Base-by-base conservation (phyloP, 768 basidiomycete species). In the Agrocybe pediades region DNA sequence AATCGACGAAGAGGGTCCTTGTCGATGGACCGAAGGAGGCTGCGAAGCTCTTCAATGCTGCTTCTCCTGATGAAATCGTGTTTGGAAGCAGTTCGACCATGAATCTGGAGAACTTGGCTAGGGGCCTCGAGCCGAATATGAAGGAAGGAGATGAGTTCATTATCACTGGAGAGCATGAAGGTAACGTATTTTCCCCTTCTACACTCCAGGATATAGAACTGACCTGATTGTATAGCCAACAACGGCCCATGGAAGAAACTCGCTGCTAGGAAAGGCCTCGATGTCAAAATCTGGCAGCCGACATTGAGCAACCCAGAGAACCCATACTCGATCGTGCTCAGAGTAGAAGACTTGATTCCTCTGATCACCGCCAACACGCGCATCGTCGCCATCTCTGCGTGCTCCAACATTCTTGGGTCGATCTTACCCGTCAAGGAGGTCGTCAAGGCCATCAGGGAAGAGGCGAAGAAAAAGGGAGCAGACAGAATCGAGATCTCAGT, bases 141-240 rank as follows among this genome's bases (percentile, higher is more conserved):
- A 63, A 76, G 29, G 55, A 70, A 0, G 86, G 81, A 3, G 90
- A 91, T 53, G 90, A 92, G 67, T 83, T 92, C 51, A 83, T 93
- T 49, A 65, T 91, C n/a, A 88, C 87, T 0, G 82, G 80, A 1
- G 90, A 92, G 63, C 90, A 93, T 57, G 90, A 93, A 76, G 83
- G 88, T 90, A 29, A 5, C 30, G 6, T 16, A 33, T 29, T 36
- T 39, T 29, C 25, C 44, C 23, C 3, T 4, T 20, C 9, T 13
- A 21, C 39, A 39, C 1, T 23, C 19, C n/a, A n/a, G n/a, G n/a
- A 24, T 17, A 43, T 13, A 36, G 8, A 3, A 6, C 7, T n/a
- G n/a, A 23, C 41, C 33, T n/a, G 4, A 36, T 16, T 13, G 39
- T 50, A 8, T 19, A 90, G 89, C 90, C 1, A 92, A 93, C 58